Evolutionary conservation across 331 rosid species (phyloP).

Genomic region (Arachis monticola): DNA sequence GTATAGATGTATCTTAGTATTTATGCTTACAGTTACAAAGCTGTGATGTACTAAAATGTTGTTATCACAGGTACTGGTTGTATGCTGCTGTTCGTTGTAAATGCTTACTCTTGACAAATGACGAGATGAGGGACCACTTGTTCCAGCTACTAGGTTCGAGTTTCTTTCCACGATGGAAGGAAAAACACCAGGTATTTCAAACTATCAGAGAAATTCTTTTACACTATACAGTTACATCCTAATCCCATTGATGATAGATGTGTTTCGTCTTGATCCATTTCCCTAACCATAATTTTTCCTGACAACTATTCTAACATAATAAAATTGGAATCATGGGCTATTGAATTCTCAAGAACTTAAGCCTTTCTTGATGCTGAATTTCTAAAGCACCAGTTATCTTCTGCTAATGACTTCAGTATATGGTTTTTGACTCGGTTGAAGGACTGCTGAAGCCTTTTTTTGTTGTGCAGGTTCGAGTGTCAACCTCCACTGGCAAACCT

Average conservation of each 20-base stretch:
- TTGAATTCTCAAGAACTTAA: conserved; percentile 14
- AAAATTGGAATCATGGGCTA: conserved; percentile 4
- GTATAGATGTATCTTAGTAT: conserved; percentile 2
- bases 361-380: conserved; percentile 11
- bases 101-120: conserved; percentile 81
- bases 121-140: conserved; percentile 96
- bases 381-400: conserved; percentile 14
- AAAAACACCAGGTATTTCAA: conserved; percentile 81
- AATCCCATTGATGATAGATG: conserved; percentile 25
- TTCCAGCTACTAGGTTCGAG: conserved; percentile 89
- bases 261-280: conserved; percentile 28
- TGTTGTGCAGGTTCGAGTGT: conserved; percentile 70
- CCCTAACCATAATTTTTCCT: background rate
- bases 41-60: conserved; percentile 23
- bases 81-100: conserved; percentile 85
- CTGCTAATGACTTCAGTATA: conserved; percentile 21
- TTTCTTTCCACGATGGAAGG: conserved; percentile 97
- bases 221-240: conserved; percentile 7
- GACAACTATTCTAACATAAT: background rate
- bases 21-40: background rate
- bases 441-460: conserved; percentile 6
- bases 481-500: conserved; percentile 46
- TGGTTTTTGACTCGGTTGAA: conserved; percentile 12
- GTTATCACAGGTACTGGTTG: conserved; percentile 81
- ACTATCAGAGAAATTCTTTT: conserved; percentile 21